Evolutionary conservation across 108 stramenopile species (phyloP), one percentile per base, ranked within the genome.

Genomic region (Skeletonema menzelii): DNA sequence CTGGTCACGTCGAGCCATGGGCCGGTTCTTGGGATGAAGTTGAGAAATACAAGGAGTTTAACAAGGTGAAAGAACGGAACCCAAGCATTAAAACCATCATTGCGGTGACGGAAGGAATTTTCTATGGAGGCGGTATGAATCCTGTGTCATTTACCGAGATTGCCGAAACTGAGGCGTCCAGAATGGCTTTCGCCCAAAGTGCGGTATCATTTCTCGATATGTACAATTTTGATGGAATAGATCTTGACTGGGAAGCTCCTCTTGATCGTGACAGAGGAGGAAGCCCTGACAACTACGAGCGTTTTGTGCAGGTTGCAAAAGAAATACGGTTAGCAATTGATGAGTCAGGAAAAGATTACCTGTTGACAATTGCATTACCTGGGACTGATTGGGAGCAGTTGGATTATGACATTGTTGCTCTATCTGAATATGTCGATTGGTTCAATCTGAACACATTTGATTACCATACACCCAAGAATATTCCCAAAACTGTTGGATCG

Each of bases 181-280:
- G 82, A 70, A 66, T 79, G 56, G 69, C 79, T 15, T 83, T 83
- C 65, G 82, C 82, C 27, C 63, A 75, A 57, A 79, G 78, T 60
- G 75, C 70, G 4, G 67, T 79, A 27, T 49, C 77, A 35, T 83
- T 83, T 46, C 75, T 79, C 38, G 34, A 55, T 34, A 75, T 65
- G n/a, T 83, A 83, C 63, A 62, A 76, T 11, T 83, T 83, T 73
- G 82, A 83, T 76, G 82, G 82, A 14, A 72, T 83, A 47, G 82
- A 83, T 56, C 69, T 83, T 47, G 82, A 83, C 62, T 83, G 82
- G 82, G 82, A 83, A 47, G 26, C 73, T 6, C 82, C 82, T 12
- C 64, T 82, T 57, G 69, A 75, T 59, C 53, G 55, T 2, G 75
- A 79, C 27, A 69, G 42, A 57, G 82, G 82, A 10, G 82, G 82